Base-by-base conservation (phyloP, 1,139 yeast genomes). In the Wickerhamiella pararugosa region DNA sequence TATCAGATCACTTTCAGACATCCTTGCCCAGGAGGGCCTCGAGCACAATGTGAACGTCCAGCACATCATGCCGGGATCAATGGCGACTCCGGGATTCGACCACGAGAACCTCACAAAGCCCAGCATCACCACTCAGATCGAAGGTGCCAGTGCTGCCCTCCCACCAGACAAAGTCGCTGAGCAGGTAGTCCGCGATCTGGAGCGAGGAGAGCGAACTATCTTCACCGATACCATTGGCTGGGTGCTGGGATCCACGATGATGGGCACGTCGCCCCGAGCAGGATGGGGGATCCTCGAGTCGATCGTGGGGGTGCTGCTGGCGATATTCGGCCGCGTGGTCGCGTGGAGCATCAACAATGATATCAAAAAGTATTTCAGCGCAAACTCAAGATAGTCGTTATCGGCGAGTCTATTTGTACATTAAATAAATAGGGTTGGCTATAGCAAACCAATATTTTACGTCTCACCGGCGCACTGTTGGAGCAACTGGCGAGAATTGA, bases 51-150 rank as follows among this genome's bases (percentile, higher is more conserved):
- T 77, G 50, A 45, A 56, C 2, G 69, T 66, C 5, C 62, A 64
- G 9, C 70, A 76, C 40, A 75, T 84, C 0, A 78, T 77, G 53
- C 94, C 97, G 0, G 98, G 98, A 0, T 86, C 84, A 56, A 86
- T 90, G 61, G 71, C 67, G 40, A 79, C 94, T 50, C 97, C 87
- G 59, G 99, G 98, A 0, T 92, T 61, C 54, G 73, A 64, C 5
- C 75, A 76, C 46, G 99, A 92, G 59, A 81, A 87, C 55, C 63
- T 64, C 47, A 79, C 93, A 5, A 92, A 92, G 57, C 98, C 98
- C 0, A 72, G 69, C 27, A 82, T 92, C 45, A 87, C 97, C 2
- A 73, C 69, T 47, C 62, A 62, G 28, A 83, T 92, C 36, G 98
- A 92, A 59, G 98, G 98, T 1, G 69, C 93, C 1, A 79, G 93